A percentile compares a stretch with the other conserved stretches of the same genome.
Conservation (phyloP, 164 flowering plant genomes). For the Tetracentron sinense region DNA sequence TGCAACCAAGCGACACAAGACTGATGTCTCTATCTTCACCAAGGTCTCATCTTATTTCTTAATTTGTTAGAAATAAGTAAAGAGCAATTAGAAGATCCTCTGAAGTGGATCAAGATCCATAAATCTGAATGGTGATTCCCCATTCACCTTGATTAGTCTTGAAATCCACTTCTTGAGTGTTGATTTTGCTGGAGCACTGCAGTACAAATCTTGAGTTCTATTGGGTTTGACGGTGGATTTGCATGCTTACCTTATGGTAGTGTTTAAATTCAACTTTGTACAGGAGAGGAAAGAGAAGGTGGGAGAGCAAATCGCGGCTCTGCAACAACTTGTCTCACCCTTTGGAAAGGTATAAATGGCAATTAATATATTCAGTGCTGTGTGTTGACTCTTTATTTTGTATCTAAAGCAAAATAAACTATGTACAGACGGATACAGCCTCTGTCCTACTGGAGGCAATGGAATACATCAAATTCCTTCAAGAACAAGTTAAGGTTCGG, state of each 20-base stretch:
- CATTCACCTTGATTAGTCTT: background rate
- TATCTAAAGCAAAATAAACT: conserved; percentile 2
- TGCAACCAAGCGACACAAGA: conserved; percentile 51
- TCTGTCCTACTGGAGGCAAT: conserved; percentile 83
- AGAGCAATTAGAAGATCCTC: background rate
- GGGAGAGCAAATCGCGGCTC: conserved; percentile 61
- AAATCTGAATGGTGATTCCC: background rate
- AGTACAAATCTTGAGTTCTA: too few species aligned
- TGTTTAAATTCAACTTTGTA: background rate
- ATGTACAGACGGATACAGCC: conserved; percentile 83
- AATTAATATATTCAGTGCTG: too few species aligned
- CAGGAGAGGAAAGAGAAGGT: conserved; percentile 86
- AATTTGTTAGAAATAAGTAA: background rate
- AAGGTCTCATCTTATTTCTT: conserved; percentile 38
- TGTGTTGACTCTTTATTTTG: too few species aligned
- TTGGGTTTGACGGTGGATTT: background rate
- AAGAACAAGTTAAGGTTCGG: conserved; percentile 83
- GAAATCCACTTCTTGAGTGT: background rate
- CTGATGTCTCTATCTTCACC: conserved; percentile 41
- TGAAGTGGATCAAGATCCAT: background rate
- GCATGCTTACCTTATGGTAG: background rate
- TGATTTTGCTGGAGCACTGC: too few species aligned
- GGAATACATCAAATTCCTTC: conserved; percentile 84
- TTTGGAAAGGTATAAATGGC: conserved; percentile 65
- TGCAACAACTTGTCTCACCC: conserved; percentile 92